Conservation (phyloP, 139 green algal species). For the Trebouxia sp. region DNA sequence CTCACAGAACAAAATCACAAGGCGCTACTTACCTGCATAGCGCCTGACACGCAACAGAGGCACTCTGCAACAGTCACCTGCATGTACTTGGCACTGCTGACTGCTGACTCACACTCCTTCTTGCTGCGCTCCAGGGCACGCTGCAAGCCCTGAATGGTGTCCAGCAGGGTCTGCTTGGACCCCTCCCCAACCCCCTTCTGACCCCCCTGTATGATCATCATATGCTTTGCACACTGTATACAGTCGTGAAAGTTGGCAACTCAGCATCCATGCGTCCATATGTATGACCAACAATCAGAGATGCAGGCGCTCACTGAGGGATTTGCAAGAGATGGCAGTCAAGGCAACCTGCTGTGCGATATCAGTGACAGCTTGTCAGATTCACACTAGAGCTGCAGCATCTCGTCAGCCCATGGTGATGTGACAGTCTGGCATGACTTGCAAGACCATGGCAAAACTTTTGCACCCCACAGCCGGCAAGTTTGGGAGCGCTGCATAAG, state of each 20-base stretch:
- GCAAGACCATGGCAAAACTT: no score
- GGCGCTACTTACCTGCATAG: neutral
- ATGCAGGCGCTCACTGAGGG: neutral
- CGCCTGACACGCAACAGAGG: neutral
- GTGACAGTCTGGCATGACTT: no score
- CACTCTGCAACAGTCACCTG: constrained; percentile 36
- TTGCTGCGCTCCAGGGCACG: constrained; percentile 67
- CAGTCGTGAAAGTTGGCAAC: neutral
- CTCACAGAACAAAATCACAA: neutral
- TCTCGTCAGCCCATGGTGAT: no score
- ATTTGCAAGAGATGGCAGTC: neutral
- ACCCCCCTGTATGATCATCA: neutral
- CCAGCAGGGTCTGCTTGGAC: constrained; percentile 46
- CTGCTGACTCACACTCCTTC: constrained; percentile 48
- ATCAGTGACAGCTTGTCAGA: no score
- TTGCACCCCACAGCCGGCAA: no score
- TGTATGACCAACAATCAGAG: neutral
- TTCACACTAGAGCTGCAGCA: no score
- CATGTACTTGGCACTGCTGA: constrained; percentile 80
- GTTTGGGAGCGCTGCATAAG: no score
- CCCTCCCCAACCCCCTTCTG: neutral
- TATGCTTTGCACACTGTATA: neutral
- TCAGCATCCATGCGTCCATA: neutral
- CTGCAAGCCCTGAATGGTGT: constrained; percentile 68
- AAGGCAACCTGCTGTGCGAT: no score